Conservation (phyloP, 495 filamentous ascomycete genomes). For the Hyaloscypha hepaticicola region DNA sequence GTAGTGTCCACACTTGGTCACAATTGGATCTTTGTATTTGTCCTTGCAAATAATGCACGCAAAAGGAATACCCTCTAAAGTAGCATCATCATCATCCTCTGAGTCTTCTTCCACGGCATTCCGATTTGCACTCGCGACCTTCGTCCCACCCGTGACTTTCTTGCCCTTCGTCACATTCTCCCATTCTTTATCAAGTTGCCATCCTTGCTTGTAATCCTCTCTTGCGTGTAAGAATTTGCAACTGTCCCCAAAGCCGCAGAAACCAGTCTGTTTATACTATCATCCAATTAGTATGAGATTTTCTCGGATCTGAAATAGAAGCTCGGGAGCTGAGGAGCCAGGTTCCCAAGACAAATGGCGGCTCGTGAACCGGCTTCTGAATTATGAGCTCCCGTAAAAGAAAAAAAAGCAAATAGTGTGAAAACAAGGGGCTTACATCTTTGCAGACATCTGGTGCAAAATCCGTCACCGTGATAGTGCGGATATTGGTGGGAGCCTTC, state of each 20-base stretch:
- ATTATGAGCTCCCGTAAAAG: too few relatives aligned
- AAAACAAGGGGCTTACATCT: too few relatives aligned
- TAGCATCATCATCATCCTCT: conserved; percentile 69
- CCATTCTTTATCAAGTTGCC: conserved; percentile 95
- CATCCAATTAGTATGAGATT: too few relatives aligned
- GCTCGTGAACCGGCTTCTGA: too few relatives aligned
- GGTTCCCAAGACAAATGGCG: too few relatives aligned
- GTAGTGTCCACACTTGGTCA: conserved; percentile 92
- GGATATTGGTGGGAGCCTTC: conserved; percentile 85
- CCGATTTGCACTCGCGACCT: conserved; percentile 59
- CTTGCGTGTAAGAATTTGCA: conserved; percentile 88
- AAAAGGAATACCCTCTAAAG: conserved; percentile 88
- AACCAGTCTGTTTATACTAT: conserved; percentile 78
- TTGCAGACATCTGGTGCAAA: conserved; percentile 95
- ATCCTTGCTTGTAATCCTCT: conserved; percentile 88
- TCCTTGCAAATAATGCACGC: conserved; percentile 90
- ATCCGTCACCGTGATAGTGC: conserved; percentile 86
- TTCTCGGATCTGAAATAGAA: too few relatives aligned
- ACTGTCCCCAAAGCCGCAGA: conserved; percentile 76
- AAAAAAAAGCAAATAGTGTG: too few relatives aligned
- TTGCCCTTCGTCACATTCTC: conserved; percentile 79
- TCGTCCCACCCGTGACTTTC: conserved; percentile 55
- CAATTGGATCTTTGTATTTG: conserved; percentile 75
- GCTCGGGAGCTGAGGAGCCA: too few relatives aligned
- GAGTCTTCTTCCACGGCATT: conserved; percentile 52